These are phyloP conservation scores for Nicotiana attenuata DNA, from an alignment of 257 asterid species.

Conservation along the genomic window DNA sequence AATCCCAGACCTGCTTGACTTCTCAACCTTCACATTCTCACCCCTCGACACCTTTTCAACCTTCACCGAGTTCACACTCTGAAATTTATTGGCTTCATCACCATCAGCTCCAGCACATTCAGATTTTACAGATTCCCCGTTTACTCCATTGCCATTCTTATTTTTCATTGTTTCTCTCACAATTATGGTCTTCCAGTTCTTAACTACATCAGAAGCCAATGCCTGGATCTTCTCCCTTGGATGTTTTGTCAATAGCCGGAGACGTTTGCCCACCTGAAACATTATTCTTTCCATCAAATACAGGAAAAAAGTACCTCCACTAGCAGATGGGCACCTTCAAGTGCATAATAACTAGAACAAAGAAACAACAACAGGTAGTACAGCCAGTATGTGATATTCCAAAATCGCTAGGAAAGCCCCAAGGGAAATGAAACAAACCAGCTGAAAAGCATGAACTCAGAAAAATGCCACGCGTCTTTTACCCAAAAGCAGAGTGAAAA, in stretches of 20 bases:
- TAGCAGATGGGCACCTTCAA: not conserved
- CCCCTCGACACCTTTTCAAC: conserved; percentile 9
- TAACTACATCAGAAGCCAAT: conserved; percentile 76
- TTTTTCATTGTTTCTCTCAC: conserved; percentile 61
- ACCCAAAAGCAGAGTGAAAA: not conserved
- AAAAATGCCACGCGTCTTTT: not conserved
- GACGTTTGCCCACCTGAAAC: conserved; percentile 80
- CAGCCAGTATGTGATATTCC: not conserved
- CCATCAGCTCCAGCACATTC: conserved; percentile 29
- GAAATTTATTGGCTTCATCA: conserved; percentile 31
- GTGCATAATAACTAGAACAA: not conserved
- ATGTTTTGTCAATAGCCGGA: conserved; percentile 85
- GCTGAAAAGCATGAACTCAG: not conserved
- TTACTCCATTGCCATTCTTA: conserved; percentile 36
- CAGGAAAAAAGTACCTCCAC: not conserved
- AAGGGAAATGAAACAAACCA: not conserved
- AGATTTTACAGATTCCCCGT: conserved; percentile 33
- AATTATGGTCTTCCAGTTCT: conserved; percentile 71
- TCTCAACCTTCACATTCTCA: conserved; percentile 34
- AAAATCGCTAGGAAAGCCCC: not conserved
- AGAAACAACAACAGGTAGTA: not conserved
- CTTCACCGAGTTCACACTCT: conserved; percentile 39
- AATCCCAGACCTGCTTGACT: conserved; percentile 11
- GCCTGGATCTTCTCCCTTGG: conserved; percentile 65
- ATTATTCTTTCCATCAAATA: not conserved